Base-by-base conservation (phyloP, 2,329 filamentous ascomycete genomes). In the Diaporthe vexans region DNA sequence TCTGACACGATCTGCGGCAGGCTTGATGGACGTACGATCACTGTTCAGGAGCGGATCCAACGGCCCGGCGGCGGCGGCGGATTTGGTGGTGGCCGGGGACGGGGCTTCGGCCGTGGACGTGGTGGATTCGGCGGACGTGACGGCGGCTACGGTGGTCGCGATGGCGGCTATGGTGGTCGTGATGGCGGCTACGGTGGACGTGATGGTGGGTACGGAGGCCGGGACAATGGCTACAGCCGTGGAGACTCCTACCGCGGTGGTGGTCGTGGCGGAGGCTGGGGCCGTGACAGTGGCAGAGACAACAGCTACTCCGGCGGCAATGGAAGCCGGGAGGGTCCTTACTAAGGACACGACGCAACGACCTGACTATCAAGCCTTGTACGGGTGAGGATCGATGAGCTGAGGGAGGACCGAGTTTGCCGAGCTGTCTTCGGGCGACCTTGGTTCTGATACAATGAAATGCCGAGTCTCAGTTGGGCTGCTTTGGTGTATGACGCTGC, bases 181-280 rank as follows among this genome's bases (percentile, higher is more conserved):
- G 56, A 59, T 10, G 46, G 57, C 33, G 57, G 70, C 57, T 40
- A 61, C 51, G 70, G 70, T 7, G 57, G 70, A 1, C 54, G 68
- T 15, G 70, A 61, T 1, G 57, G 46, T 5, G 46, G 46, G 33
- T 71, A 59, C 43, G 46, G 46, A 3, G 46, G 69, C 19, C 61
- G 61, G 19, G 61, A 67, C 63, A 26, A 21, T 15, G 59, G 59
- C 10, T 52, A 68, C 48, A 61, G 70, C 57, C 70, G 70, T 9
- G 70, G 70, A 54, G 57, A 61, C 58, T 63, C 57, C 8, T 72
- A 72, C 70, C 70, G 70, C n/a, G 70, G 70, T 33, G 70, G 70
- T 48, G 59, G 70, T n/a, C 70, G 70, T 63, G 70, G 70, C 7
- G 70, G 70, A 35, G 70, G 70, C 35, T 61, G 59, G 70, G 58